Conservation (phyloP, 176 grass and related monocot species). For the Avena atlantica region DNA sequence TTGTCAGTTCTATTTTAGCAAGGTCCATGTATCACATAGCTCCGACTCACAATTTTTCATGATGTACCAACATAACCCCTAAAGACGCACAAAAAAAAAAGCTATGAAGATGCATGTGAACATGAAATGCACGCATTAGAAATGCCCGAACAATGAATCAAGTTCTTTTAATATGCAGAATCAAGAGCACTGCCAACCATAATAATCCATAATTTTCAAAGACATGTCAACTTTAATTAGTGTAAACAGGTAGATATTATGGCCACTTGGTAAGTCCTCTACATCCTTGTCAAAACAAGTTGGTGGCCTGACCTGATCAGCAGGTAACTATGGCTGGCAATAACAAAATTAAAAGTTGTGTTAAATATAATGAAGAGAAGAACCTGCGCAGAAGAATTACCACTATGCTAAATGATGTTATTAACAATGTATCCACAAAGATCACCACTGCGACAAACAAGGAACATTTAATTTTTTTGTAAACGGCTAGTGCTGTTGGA, state of each 20-base stretch:
- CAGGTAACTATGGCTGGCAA: constrained; percentile 64
- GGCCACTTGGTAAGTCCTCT: constrained; percentile 53
- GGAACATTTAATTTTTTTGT: neutral
- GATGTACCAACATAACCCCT: no score
- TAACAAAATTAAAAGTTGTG: constrained; percentile 26
- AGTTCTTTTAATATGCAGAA: no score
- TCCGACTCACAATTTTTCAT: no score
- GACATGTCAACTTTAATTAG: neutral
- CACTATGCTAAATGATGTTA: neutral
- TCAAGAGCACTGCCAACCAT: no score
- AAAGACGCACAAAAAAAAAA: no score
- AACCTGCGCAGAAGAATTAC: neutral
- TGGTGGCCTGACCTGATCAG: constrained; percentile 66
- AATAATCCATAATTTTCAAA: no score
- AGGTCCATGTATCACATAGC: no score
- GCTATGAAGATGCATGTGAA: no score
- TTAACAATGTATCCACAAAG: neutral
- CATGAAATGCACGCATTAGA: no score
- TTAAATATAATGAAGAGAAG: constrained; percentile 1
- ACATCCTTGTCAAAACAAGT: constrained; percentile 54
- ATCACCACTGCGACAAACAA: neutral
- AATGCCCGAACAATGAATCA: no score
- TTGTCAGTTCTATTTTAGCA: no score
- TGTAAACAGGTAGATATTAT: constrained; percentile 7
- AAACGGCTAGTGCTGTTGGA: no score